phyloP scores from a whole-genome alignment of 2,329 filamentous ascomycete species.

The Seiridium unicorne region DNA sequence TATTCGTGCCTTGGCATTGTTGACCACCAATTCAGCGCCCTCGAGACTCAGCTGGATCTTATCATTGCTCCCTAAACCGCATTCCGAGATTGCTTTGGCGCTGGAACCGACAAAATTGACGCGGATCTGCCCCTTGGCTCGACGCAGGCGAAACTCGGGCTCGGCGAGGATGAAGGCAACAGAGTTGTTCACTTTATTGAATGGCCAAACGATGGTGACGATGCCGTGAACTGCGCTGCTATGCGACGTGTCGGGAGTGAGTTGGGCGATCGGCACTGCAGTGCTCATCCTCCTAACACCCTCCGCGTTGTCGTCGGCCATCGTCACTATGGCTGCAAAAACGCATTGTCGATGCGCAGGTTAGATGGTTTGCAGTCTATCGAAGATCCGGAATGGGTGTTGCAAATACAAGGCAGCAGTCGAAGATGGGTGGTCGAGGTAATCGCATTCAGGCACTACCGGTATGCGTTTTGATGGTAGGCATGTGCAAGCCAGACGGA shows the following conservation, averaged over 20 bases:
- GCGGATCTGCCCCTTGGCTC: slow-evolving; percentile 75
- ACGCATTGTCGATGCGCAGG: background rate
- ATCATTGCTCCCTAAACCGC: slow-evolving; percentile 75
- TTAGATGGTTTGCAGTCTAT: background rate
- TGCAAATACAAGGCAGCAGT: background rate
- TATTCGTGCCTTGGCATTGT: slow-evolving; percentile 43
- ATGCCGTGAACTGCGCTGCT: slow-evolving; percentile 61
- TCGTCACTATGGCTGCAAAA: background rate
- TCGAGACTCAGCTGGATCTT: slow-evolving; percentile 66
- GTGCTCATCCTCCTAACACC: slow-evolving; percentile 12
- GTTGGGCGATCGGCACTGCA: slow-evolving; percentile 53
- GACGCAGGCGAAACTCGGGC: slow-evolving; percentile 77
- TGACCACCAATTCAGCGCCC: slow-evolving; percentile 64
- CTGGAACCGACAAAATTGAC: slow-evolving; percentile 70
- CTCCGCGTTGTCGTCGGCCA: slow-evolving; percentile 13
- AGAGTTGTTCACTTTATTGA: slow-evolving; percentile 71
- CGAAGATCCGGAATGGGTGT: background rate
- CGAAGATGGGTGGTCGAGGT: no score
- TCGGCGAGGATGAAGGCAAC: slow-evolving; percentile 82
- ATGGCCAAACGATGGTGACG: slow-evolving; percentile 89
- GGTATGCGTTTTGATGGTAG: no score
- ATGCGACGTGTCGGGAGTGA: slow-evolving; percentile 45
- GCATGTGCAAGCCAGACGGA: no score
- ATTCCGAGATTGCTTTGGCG: slow-evolving; percentile 66
- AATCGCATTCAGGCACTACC: no score